A percentile compares a stretch with the other conserved stretches of the same genome.
These are phyloP conservation scores for Achaetomiella virescens DNA, from an alignment of 495 filamentous ascomycete species.

Conservation along the genomic window DNA sequence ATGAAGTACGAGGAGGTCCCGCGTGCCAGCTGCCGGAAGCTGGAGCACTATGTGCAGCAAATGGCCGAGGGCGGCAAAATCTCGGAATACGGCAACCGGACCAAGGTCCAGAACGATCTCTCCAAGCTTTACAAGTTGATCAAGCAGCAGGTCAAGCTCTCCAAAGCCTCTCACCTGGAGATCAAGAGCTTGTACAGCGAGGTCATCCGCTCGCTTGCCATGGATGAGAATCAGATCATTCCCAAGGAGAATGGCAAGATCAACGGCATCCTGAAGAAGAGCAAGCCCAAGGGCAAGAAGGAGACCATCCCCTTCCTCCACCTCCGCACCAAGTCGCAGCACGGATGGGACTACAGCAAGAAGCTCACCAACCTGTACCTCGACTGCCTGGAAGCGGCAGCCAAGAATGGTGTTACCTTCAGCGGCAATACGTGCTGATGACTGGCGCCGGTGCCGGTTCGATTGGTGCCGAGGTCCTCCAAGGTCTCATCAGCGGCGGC, in stretches of 20 bases:
- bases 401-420: slow-evolving; percentile 80
- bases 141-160: slow-evolving; percentile 91
- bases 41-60: slow-evolving; percentile 97
- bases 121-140: slow-evolving; percentile 94
- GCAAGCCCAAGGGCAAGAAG: slow-evolving; percentile 77
- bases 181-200: slow-evolving; percentile 93
- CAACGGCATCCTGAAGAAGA: slow-evolving; percentile 58
- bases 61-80: slow-evolving; percentile 99
- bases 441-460: slow-evolving; percentile 97
- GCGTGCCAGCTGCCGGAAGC: slow-evolving; percentile 85
- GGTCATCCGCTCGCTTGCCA: slow-evolving; percentile 82
- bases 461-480: slow-evolving; percentile 96
- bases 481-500: slow-evolving; percentile 92
- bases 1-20: slow-evolving; percentile 83
- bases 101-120: slow-evolving; percentile 94
- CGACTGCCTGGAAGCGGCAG: slow-evolving; percentile 82
- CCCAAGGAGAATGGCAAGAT: slow-evolving; percentile 65
- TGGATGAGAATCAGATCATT: slow-evolving; percentile 97
- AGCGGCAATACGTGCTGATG: slow-evolving; percentile 96
- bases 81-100: slow-evolving; percentile 95
- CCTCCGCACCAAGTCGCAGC: slow-evolving; percentile 85
- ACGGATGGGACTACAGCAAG: slow-evolving; percentile 99
- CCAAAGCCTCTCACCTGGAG: slow-evolving; percentile 87
- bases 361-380: slow-evolving; percentile 90
- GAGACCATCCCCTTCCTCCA: slow-evolving; percentile 98